Conservation (phyloP, 164 flowering plant genomes). For the Aristolochia californica region DNA sequence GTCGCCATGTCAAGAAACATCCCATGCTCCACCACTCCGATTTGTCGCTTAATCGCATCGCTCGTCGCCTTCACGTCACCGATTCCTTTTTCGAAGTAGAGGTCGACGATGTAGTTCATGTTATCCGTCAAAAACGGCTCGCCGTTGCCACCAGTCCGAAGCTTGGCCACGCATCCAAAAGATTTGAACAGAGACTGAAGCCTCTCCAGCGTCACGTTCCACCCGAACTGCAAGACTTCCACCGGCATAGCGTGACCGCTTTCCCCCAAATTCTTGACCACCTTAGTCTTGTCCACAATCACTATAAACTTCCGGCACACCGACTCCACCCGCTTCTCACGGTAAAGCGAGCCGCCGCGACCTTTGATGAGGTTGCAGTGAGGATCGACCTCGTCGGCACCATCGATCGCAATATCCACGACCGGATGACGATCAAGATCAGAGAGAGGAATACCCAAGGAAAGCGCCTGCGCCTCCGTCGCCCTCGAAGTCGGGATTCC, state of each 20-base stretch:
- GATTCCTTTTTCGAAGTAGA: slow-evolving; percentile 63
- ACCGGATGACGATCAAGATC: slow-evolving; percentile 68
- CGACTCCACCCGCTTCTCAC: slow-evolving; percentile 88
- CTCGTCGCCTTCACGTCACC: slow-evolving; percentile 69
- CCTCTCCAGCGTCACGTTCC: slow-evolving; percentile 50
- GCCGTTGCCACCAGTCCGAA: slow-evolving; percentile 27
- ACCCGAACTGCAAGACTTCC: slow-evolving; percentile 72
- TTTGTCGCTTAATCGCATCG: slow-evolving; percentile 52
- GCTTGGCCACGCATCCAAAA: slow-evolving; percentile 60
- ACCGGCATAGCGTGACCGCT: slow-evolving; percentile 85
- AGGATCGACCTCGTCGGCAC: slow-evolving; percentile 93
- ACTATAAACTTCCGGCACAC: slow-evolving; percentile 58
- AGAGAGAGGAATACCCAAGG: slow-evolving; percentile 66
- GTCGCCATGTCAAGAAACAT: slow-evolving; percentile 94
- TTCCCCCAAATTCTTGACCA: slow-evolving; percentile 55
- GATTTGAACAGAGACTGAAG: slow-evolving; percentile 45
- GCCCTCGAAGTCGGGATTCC: slow-evolving; percentile 80
- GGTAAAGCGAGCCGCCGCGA: slow-evolving; percentile 75
- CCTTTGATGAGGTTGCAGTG: slow-evolving; percentile 74
- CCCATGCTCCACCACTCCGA: slow-evolving; percentile 97
- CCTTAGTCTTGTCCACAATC: slow-evolving; percentile 72
- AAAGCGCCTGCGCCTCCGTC: slow-evolving; percentile 65
- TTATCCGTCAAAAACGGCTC: slow-evolving; percentile 70
- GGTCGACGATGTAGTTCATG: slow-evolving; percentile 66
- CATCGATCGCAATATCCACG: slow-evolving; percentile 81